phyloP scores from a whole-genome alignment of 257 asterid species.

The Penstemon barbatus region DNA sequence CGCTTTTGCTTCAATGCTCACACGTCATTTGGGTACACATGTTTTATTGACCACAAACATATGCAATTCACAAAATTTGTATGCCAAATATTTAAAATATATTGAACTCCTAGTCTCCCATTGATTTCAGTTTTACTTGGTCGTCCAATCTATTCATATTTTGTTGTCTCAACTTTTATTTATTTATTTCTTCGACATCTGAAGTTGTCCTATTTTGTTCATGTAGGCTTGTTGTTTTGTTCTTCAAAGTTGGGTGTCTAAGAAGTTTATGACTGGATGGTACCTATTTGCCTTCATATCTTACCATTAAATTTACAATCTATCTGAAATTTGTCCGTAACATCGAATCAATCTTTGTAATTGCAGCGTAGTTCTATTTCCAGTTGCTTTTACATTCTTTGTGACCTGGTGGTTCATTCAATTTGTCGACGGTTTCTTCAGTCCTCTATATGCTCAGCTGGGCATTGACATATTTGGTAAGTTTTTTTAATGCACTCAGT shows the following conservation, averaged over 20 bases:
- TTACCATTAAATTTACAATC: conserved; percentile 6
- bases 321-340: conserved; percentile 21
- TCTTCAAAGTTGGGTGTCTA: conserved; percentile 91
- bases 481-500: conserved; percentile 15
- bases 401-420: conserved; percentile 96
- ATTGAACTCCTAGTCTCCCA: not conserved
- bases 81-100: not conserved
- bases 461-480: conserved; percentile 86
- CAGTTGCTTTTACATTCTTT: conserved; percentile 84
- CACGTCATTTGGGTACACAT: not conserved
- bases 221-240: conserved; percentile 87
- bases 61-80: not conserved
- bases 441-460: conserved; percentile 82
- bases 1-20: not conserved
- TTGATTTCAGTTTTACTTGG: conserved; percentile 14
- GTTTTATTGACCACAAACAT: not conserved
- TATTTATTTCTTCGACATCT: conserved; percentile 11
- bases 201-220: conserved; percentile 24
- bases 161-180: not conserved
- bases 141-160: not conserved
- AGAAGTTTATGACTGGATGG: conserved; percentile 99
- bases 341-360: conserved; percentile 25
- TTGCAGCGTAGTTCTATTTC: conserved; percentile 91
- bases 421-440: conserved; percentile 95
- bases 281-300: conserved; percentile 33